A percentile compares a stretch with the other conserved stretches of the same genome.
Evolutionary conservation across 2,329 filamentous ascomycete species (phyloP).

Genomic region (Ilyonectria robusta): DNA sequence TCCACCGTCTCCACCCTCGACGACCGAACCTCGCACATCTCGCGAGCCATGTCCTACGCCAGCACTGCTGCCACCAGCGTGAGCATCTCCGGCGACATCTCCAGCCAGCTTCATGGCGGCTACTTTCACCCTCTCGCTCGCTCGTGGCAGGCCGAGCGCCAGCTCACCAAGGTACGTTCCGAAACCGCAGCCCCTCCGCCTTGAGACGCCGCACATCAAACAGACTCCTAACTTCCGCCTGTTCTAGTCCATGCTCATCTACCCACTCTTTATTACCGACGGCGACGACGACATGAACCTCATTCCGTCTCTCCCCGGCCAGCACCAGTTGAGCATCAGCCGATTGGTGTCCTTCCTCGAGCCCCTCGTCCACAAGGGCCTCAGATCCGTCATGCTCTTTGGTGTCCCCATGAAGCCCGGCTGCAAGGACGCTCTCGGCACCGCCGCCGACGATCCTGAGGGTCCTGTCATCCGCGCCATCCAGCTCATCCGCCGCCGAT

Average conservation of each 20-base stretch:
- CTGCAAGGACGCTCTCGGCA: conserved; percentile 92
- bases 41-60: conserved; percentile 75
- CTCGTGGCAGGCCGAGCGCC: conserved; percentile 86
- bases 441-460: conserved; percentile 90
- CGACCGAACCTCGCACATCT: conserved; percentile 73
- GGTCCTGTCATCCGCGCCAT: conserved; percentile 93
- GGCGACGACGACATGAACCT: conserved; percentile 91
- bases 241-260: conserved; percentile 94
- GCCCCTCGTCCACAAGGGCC: conserved; percentile 89
- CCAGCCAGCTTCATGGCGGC: conserved; percentile 86
- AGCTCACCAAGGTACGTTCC: conserved; percentile 81
- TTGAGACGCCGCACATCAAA: not conserved
- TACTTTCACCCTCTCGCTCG: conserved; percentile 86
- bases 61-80: conserved; percentile 78
- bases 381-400: conserved; percentile 94
- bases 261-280: conserved; percentile 96
- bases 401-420: conserved; percentile 88
- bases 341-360: conserved; percentile 87
- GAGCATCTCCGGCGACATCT: conserved; percentile 81
- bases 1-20: conserved; percentile 70
- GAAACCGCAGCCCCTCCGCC: conserved; percentile 1
- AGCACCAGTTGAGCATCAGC: conserved; percentile 90
- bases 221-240: conserved; percentile 30
- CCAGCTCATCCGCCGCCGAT: conserved; percentile 84
- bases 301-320: conserved; percentile 92